These are phyloP conservation scores for Pichia sp. DNA, from an alignment of 1,139 yeast species.

Conservation along the genomic window DNA sequence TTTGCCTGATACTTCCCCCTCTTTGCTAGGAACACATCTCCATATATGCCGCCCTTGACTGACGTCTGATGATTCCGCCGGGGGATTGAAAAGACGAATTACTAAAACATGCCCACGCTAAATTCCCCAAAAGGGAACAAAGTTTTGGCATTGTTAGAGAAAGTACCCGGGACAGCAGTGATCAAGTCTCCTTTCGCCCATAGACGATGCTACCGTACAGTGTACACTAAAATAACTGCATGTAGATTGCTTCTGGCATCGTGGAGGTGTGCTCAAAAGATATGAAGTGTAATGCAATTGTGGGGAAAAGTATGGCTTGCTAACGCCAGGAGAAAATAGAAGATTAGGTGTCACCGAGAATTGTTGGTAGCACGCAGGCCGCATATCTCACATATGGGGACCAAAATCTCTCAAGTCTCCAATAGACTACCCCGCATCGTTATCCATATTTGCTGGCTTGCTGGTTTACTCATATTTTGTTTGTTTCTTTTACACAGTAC, in stretches of 20 bases:
- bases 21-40: background rate
- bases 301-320: too few relatives aligned
- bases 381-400: too few relatives aligned
- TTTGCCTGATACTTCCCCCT: background rate
- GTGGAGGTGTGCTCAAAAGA: too few relatives aligned
- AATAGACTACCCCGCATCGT: background rate
- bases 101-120: conserved; percentile 3
- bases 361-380: too few relatives aligned
- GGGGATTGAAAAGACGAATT: background rate
- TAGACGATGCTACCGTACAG: background rate
- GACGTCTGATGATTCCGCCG: background rate
- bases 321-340: too few relatives aligned
- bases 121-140: background rate
- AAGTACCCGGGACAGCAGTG: background rate
- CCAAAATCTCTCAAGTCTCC: too few relatives aligned
- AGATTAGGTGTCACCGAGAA: too few relatives aligned
- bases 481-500: background rate
- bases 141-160: background rate
- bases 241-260: too few relatives aligned
- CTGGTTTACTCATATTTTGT: background rate
- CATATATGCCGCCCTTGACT: background rate
- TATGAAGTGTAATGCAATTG: too few relatives aligned
- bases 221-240: too few relatives aligned
- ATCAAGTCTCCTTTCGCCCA: background rate
- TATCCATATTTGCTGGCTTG: background rate